Evolutionary conservation across 2,329 filamentous ascomycete species (phyloP), one percentile per base, ranked within the genome.

Genomic region (Colletotrichum sp.): DNA sequence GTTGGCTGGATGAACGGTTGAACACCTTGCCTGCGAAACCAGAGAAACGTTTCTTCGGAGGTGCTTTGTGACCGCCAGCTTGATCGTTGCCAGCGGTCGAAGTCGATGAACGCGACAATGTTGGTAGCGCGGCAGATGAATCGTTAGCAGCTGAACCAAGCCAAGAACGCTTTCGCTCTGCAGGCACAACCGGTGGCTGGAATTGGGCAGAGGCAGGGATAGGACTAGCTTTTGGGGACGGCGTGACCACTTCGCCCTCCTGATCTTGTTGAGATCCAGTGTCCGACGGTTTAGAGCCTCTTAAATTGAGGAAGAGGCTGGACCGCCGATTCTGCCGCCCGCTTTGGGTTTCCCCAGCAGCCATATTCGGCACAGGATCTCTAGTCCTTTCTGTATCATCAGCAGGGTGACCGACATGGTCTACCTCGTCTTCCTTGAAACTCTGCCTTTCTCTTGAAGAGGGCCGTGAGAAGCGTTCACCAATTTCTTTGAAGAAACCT

Each of bases 401-500:
- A 15, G 60, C 66, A 4, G 30, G 27, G 67, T 72, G 16, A 15
- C 39, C 67, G 7, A n/a, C 22, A 1, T 22, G 69, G 19, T 77
- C 74, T 6, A 76, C 69, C 22, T 75, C 77, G 5, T 79, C 76
- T 61, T 81, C 19, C 44, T 48, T 78, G 32, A 82, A 81, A 44
- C 78, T 78, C 25, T 79, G 82, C 27, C 83, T 82, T 25, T 86
- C 83, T 8, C 77, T 78, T 9, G 84, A 82, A 3, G 81, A 82
- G 8, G 80, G 80, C 7, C 83, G 82, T 19, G 81, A 80, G 59
- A 90, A 82, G 70, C 86, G 86, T 68, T 85, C 86, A 5, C 88
- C 87, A 68, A 90, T 83, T 19, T 89, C 88, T 77, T 89, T 90
- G 77, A 91, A 88, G n/a, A 91, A 81, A 25, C 83, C 86, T 13